Conservation (phyloP, 345 rosid species). For the Heritiera fomes region DNA sequence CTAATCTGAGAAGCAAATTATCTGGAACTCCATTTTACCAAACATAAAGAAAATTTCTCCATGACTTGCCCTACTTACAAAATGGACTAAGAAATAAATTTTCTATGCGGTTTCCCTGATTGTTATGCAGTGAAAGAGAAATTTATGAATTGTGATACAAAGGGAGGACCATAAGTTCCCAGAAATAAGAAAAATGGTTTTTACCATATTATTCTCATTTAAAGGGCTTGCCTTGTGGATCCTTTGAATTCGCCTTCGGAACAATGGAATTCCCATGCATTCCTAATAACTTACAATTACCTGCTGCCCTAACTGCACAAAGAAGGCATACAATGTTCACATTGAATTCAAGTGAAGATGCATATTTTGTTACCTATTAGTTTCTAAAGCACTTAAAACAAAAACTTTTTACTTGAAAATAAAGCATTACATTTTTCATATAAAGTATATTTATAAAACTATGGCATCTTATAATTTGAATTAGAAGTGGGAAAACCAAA, state of each 20-base stretch:
- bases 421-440: not conserved
- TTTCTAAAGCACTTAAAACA: not conserved
- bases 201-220: conserved; percentile 23
- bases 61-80: not conserved
- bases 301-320: conserved; percentile 84
- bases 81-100: not conserved
- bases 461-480: conserved; percentile 8
- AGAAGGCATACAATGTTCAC: conserved; percentile 11
- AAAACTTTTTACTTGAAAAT: not conserved
- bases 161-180: not conserved
- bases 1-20: not conserved
- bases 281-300: conserved; percentile 79
- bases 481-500: conserved; percentile 45
- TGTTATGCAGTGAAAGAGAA: not conserved
- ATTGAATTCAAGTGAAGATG: not conserved
- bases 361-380: not conserved
- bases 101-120: not conserved
- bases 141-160: not conserved
- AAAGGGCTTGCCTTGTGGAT: conserved; percentile 68
- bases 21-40: not conserved
- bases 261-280: conserved; percentile 89
- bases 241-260: conserved; percentile 77
- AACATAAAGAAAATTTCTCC: not conserved
- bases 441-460: not conserved
- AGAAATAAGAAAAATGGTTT: conserved; percentile 20